These are phyloP conservation scores for Nothophoma quercina DNA, from an alignment of 2,329 filamentous ascomycete species.

Conservation along the genomic window DNA sequence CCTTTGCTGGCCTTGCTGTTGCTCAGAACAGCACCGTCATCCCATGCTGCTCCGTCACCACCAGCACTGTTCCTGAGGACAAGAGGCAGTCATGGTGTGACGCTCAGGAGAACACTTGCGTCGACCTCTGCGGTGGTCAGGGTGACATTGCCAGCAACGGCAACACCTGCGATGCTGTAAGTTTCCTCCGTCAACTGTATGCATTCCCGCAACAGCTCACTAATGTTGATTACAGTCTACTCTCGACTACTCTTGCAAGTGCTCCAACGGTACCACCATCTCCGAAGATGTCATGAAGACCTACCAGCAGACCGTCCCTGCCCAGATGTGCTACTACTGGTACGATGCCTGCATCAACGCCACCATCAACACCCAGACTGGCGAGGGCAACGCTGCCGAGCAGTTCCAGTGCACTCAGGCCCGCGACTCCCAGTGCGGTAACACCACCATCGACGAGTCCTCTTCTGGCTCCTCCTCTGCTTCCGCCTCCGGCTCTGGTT, in stretches of 20 bases:
- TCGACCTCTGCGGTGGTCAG: slow-evolving; percentile 62
- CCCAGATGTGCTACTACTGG: slow-evolving; percentile 65
- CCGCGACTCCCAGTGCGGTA: slow-evolving; percentile 59
- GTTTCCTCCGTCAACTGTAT: slow-evolving; percentile 39
- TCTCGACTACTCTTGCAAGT: slow-evolving; percentile 65
- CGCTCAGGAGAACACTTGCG: slow-evolving; percentile 67
- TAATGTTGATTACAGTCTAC: slow-evolving; percentile 51
- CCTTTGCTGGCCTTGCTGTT: slow-evolving; percentile 55
- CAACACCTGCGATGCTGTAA: slow-evolving; percentile 67
- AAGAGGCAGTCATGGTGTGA: slow-evolving; percentile 62
- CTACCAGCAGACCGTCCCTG: slow-evolving; percentile 67
- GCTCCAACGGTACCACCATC: slow-evolving; percentile 64
- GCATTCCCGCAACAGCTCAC: background rate
- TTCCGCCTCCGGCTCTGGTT: slow-evolving; percentile 37
- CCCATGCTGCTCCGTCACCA: slow-evolving; percentile 54
- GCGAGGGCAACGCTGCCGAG: slow-evolving; percentile 45
- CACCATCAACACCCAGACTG: slow-evolving; percentile 30
- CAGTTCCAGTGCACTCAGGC: slow-evolving; percentile 56
- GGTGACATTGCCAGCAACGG: slow-evolving; percentile 50
- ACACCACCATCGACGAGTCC: slow-evolving; percentile 47
- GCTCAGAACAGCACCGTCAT: slow-evolving; percentile 53
- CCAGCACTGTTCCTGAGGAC: slow-evolving; percentile 48
- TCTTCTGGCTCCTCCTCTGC: slow-evolving; percentile 28
- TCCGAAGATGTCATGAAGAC: slow-evolving; percentile 37
- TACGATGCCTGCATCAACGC: slow-evolving; percentile 52